Conservation (phyloP, 768 basidiomycete species). For the Termitomyces sp. region DNA sequence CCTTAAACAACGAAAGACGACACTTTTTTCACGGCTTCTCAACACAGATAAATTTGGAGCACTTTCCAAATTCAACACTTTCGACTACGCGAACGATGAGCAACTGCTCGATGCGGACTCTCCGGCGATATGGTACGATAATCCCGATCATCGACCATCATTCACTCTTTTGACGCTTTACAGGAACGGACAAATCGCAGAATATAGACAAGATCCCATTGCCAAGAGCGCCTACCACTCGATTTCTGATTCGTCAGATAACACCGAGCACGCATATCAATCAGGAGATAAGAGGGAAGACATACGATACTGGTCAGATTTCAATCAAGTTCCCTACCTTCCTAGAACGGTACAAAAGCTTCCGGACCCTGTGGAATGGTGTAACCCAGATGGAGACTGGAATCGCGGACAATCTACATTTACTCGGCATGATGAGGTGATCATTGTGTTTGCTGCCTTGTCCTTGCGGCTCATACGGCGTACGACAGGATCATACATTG, state of each 20-base stretch:
- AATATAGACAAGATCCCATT: slow-evolving; percentile 49
- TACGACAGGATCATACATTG: slow-evolving; percentile 47
- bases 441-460: neutral
- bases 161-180: neutral
- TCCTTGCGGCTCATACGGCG: neutral
- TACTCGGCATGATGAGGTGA: slow-evolving; percentile 49
- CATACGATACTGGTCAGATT: slow-evolving; percentile 67
- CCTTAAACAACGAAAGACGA: neutral
- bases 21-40: neutral
- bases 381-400: slow-evolving; percentile 53
- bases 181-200: slow-evolving; percentile 42
- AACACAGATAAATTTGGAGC: slow-evolving; percentile 63
- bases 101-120: slow-evolving; percentile 9
- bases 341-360: slow-evolving; percentile 62
- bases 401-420: slow-evolving; percentile 45
- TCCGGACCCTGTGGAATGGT: slow-evolving; percentile 55
- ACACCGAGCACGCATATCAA: neutral
- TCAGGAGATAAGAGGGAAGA: slow-evolving; percentile 14
- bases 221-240: slow-evolving; percentile 51
- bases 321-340: slow-evolving; percentile 55
- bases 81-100: slow-evolving; percentile 28
- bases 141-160: neutral
- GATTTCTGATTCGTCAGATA: slow-evolving; percentile 25
- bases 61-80: slow-evolving; percentile 35
- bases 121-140: slow-evolving; percentile 14